These are phyloP conservation scores for Poa annua DNA, from an alignment of 176 grass and related monocot genomes.

Conservation along the genomic window DNA sequence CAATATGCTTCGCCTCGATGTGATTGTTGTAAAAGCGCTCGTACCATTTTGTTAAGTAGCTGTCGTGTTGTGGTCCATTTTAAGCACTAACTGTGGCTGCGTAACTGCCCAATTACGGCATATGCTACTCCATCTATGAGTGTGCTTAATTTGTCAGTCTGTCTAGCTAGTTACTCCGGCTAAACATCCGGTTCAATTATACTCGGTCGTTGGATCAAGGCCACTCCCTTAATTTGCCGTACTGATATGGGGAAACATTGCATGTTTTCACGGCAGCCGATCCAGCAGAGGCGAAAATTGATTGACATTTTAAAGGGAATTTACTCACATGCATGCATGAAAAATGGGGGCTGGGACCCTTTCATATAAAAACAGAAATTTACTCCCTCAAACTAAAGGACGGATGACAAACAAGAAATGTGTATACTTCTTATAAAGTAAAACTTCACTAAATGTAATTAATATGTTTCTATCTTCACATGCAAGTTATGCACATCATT, in stretches of 20 bases:
- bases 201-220: background rate
- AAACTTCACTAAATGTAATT: no score
- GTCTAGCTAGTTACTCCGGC: conserved; percentile 2
- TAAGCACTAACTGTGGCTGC: background rate
- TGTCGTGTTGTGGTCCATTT: conserved; percentile 15
- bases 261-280: background rate
- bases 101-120: conserved; percentile 13
- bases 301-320: background rate
- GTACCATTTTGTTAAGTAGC: background rate
- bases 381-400: no score
- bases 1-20: conserved; percentile 11
- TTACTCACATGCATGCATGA: background rate
- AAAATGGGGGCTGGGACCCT: no score
- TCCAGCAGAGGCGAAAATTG: background rate
- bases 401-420: no score
- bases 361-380: no score
- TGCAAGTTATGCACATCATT: no score
- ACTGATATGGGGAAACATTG: no score
- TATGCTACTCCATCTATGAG: background rate
- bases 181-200: conserved; percentile 26
- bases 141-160: conserved; percentile 23
- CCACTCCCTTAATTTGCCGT: background rate
- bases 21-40: background rate
- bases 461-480: no score
- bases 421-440: no score